Evolutionary conservation across 2,329 filamentous ascomycete genomes (phyloP).

Genomic region (Pseudocercospora crystallina): DNA sequence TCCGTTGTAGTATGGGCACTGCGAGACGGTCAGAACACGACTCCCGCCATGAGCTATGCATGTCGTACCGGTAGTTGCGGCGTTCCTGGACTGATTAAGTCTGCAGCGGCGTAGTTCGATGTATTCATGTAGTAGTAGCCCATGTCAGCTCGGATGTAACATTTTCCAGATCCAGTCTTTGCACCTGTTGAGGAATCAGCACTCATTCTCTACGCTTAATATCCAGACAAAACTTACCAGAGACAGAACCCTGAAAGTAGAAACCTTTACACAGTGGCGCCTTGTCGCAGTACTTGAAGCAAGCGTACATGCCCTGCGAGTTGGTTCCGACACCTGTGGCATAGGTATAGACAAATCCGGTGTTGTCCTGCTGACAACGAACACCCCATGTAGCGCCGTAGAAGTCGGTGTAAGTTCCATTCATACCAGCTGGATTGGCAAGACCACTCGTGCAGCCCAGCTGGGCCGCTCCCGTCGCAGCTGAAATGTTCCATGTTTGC

Average conservation of each 20-base stretch:
- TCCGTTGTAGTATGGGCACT: slow-evolving; percentile 4
- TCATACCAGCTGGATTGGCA: slow-evolving; percentile 6
- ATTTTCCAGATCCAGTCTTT: slow-evolving; percentile 10
- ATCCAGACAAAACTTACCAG: slow-evolving; percentile 2
- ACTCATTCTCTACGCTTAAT: background rate
- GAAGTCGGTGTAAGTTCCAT: slow-evolving; percentile 18
- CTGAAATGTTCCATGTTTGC: slow-evolving; percentile 14
- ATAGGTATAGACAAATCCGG: slow-evolving; percentile 1
- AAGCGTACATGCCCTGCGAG: slow-evolving; percentile 19
- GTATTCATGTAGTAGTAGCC: background rate
- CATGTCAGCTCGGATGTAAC: slow-evolving; percentile 1
- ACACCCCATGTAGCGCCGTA: slow-evolving; percentile 20
- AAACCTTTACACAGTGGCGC: slow-evolving; percentile 17
- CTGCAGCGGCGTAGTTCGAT: slow-evolving; percentile 2
- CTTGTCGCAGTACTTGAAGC: slow-evolving; percentile 21
- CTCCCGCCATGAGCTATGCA: too few species aligned
- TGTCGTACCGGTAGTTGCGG: background rate
- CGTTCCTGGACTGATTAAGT: background rate
- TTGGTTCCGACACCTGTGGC: slow-evolving; percentile 10
- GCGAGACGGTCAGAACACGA: background rate
- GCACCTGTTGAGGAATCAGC: slow-evolving; percentile 1
- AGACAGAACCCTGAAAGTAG: slow-evolving; percentile 9
- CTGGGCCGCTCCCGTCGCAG: background rate
- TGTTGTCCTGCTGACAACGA: slow-evolving; percentile 15
- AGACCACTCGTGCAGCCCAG: slow-evolving; percentile 1